A percentile compares a stretch with the other conserved stretches of the same genome.
Evolutionary conservation across 2,329 filamentous ascomycete genomes (phyloP).

Genomic region (Ceratocystis colombiana): DNA sequence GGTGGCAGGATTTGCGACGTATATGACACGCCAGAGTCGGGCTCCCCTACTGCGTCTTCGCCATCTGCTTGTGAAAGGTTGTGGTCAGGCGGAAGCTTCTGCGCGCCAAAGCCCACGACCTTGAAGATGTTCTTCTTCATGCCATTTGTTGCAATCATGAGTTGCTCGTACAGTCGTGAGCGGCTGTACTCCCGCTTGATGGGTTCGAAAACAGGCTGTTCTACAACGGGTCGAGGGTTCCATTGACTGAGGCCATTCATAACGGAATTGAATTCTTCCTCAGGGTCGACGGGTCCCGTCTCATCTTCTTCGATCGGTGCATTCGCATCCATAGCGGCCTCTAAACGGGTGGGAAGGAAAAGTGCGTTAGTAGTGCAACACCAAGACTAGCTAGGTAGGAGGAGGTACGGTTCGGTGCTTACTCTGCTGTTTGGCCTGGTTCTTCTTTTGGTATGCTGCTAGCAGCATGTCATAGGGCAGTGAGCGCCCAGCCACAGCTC

Average conservation of each 20-base stretch:
- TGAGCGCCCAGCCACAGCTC: constrained; percentile 75
- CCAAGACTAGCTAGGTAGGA: constrained; percentile 21
- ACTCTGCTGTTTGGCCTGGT: constrained; percentile 96
- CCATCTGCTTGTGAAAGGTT: constrained; percentile 34
- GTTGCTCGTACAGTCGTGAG: constrained; percentile 53
- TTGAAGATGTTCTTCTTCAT: constrained; percentile 56
- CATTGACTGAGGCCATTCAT: constrained; percentile 71
- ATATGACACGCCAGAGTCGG: constrained; percentile 38
- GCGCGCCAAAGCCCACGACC: constrained; percentile 47
- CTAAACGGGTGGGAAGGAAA: constrained; percentile 37
- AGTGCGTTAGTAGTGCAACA: constrained; percentile 18
- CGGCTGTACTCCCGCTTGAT: constrained; percentile 55
- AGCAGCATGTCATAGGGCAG: constrained; percentile 88
- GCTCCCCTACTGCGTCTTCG: constrained; percentile 51
- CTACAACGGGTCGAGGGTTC: constrained; percentile 66
- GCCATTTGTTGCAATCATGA: constrained; percentile 56
- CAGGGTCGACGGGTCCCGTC: constrained; percentile 75
- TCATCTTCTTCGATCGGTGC: constrained; percentile 80
- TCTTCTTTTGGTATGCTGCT: constrained; percentile 88
- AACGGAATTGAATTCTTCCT: constrained; percentile 84
- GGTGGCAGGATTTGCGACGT: constrained; percentile 32
- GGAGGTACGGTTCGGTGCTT: constrained; percentile 33
- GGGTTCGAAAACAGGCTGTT: constrained; percentile 51
- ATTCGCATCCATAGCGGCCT: constrained; percentile 89
- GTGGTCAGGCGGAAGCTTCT: constrained; percentile 44